Conservation (phyloP, 2,329 filamentous ascomycete genomes). For the Cadophora malorum region DNA sequence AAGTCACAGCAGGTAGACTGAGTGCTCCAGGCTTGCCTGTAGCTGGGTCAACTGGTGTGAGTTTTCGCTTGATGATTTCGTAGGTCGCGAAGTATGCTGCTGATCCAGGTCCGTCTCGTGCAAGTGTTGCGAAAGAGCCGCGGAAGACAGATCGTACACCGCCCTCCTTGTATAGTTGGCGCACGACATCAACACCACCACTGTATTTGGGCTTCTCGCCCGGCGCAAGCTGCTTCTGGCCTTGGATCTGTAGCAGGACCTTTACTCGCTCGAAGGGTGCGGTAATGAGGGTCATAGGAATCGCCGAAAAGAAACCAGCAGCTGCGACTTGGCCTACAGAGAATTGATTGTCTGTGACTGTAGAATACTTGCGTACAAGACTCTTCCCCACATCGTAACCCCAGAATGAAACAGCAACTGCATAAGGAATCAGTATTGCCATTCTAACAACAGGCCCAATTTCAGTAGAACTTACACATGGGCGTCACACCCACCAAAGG, state of each 20-base stretch:
- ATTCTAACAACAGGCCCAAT: background rate
- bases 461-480: slow-evolving; percentile 78
- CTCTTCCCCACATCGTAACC: slow-evolving; percentile 96
- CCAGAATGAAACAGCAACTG: slow-evolving; percentile 76
- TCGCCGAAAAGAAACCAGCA: slow-evolving; percentile 96
- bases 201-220: slow-evolving; percentile 93
- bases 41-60: slow-evolving; percentile 82
- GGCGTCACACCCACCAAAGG: slow-evolving; percentile 95
- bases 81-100: slow-evolving; percentile 98
- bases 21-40: slow-evolving; percentile 78
- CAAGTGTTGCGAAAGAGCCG: slow-evolving; percentile 87
- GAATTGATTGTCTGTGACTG: slow-evolving; percentile 72
- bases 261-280: slow-evolving; percentile 99
- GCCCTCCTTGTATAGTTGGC: slow-evolving; percentile 90
- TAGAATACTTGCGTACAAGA: slow-evolving; percentile 74
- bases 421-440: slow-evolving; percentile 11
- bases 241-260: slow-evolving; percentile 96
- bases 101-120: slow-evolving; percentile 89
- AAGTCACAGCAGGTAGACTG: slow-evolving; percentile 81
- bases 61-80: slow-evolving; percentile 87
- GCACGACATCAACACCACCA: slow-evolving; percentile 87
- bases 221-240: slow-evolving; percentile 81
- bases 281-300: slow-evolving; percentile 98
- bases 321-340: slow-evolving; percentile 87
- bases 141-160: slow-evolving; percentile 92